These are phyloP conservation scores for Gorgonomyces haynaldii DNA, from an alignment of 192 early-diverging fungal genomes.

Conservation along the genomic window DNA sequence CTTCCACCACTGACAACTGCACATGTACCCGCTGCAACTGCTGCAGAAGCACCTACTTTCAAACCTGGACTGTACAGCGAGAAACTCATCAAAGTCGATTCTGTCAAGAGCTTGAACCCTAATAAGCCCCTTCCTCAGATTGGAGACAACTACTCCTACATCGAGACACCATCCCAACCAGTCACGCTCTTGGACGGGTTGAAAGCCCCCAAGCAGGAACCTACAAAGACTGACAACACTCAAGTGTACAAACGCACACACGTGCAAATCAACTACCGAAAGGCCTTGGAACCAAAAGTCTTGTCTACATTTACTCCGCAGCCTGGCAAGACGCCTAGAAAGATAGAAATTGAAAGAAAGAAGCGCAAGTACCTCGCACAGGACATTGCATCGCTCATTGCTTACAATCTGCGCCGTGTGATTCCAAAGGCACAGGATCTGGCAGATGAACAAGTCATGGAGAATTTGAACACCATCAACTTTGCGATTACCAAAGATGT, in stretches of 20 bases:
- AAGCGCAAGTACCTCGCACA: conserved; percentile 33
- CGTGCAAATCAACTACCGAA: conserved; percentile 18
- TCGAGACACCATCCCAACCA: no score
- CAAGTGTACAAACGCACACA: no score
- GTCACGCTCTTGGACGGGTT: no score
- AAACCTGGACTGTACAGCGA: neutral
- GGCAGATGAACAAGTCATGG: conserved; percentile 6
- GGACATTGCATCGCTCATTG: conserved; percentile 18
- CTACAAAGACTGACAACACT: no score
- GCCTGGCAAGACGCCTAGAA: conserved; percentile 39
- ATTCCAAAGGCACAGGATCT: neutral
- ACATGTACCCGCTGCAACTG: neutral
- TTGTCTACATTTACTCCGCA: conserved; percentile 28
- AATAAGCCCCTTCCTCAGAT: no score
- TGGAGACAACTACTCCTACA: no score
- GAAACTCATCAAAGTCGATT: neutral
- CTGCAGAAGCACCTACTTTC: neutral
- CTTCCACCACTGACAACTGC: neutral
- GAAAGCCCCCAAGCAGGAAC: no score
- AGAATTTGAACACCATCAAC: neutral
- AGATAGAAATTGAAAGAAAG: conserved; percentile 43
- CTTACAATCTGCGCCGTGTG: conserved; percentile 1
- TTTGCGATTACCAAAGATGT: neutral
- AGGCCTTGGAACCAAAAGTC: conserved; percentile 44
- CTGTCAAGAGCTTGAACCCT: no score